Conservation (phyloP, 176 grass and related monocot species). For the Elaeis guineensis region DNA sequence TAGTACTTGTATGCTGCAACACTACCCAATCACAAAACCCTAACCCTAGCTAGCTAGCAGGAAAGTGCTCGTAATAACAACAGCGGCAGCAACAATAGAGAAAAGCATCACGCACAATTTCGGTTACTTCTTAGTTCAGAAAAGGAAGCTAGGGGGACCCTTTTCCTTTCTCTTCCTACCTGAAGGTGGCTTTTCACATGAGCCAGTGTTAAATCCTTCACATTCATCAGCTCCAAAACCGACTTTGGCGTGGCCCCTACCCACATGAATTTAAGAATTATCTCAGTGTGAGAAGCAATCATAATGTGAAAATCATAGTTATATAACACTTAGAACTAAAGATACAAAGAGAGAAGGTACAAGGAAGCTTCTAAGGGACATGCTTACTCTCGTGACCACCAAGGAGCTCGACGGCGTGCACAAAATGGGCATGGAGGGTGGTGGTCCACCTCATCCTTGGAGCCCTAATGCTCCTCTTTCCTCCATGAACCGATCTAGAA, state of each 20-base stretch:
- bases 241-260: slow-evolving; percentile 98
- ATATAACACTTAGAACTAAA: background rate
- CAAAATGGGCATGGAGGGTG: slow-evolving; percentile 84
- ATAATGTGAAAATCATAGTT: slow-evolving; percentile 6
- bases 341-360: too few relatives aligned
- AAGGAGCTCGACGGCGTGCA: slow-evolving; percentile 86
- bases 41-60: slow-evolving; percentile 3
- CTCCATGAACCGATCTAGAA: slow-evolving; percentile 25
- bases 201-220: slow-evolving; percentile 90
- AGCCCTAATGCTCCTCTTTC: slow-evolving; percentile 72
- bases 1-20: slow-evolving; percentile 15
- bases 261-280: background rate
- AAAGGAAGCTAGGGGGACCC: background rate
- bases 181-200: slow-evolving; percentile 99
- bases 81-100: slow-evolving; percentile 2
- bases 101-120: slow-evolving; percentile 21
- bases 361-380: background rate
- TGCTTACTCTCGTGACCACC: slow-evolving; percentile 92
- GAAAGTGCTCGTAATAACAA: too few relatives aligned
- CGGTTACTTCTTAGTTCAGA: slow-evolving; percentile 1
- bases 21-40: slow-evolving; percentile 33
- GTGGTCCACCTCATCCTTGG: slow-evolving; percentile 98
- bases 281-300: background rate
- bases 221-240: slow-evolving; percentile 98
- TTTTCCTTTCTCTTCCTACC: slow-evolving; percentile 28